Evolutionary conservation across 345 rosid genomes (phyloP), one percentile per base, ranked within the genome.

Genomic region (Murraya paniculata): DNA sequence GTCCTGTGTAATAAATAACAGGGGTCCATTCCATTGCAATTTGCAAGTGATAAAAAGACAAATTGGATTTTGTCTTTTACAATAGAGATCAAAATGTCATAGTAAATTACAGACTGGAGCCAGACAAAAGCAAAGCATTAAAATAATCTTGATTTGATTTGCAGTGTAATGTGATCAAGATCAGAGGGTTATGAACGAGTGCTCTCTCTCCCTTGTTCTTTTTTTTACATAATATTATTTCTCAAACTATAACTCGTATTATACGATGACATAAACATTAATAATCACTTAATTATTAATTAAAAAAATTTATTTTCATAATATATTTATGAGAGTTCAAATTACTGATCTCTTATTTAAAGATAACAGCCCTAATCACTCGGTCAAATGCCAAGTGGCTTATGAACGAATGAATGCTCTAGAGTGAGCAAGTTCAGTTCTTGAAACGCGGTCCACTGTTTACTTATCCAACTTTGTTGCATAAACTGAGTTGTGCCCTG

Each of bases 1-100:
- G 28, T 8, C 30, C 64, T 2, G 14, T 10, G 2, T 59, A 3
- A 9, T 24, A 1, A 59, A 59, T n/a, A 2, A n/a, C 4, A 1
- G 22, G 58, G 70, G 69, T 62, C 41, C 22, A 41, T 9, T 19
- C 6, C 53, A 16, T 18, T 27, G 8, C 53, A 36, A 56, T 30
- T 56, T 72, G 2, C 0, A 4, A 13, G 45, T 2, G 30, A 6
- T 33, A 1, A 3, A 1, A 16, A 11, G 78, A 50, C 48, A 62
- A 38, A 30, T 4, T 21, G 33, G 68, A 13, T 57, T 58, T 72
- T 81, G 78, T 66, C 74, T 60, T 57, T 14, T 21, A 59, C 62
- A 64, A 33, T 27, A 10, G 14, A 50, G 61, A 61, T 10, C 9
- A 25, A 31, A 74, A 11, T 11, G 22, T 78, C 61, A 4, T n/a